These are phyloP conservation scores for Rhizophagus clarus DNA, from an alignment of 192 early-diverging fungal genomes.

Conservation along the genomic window DNA sequence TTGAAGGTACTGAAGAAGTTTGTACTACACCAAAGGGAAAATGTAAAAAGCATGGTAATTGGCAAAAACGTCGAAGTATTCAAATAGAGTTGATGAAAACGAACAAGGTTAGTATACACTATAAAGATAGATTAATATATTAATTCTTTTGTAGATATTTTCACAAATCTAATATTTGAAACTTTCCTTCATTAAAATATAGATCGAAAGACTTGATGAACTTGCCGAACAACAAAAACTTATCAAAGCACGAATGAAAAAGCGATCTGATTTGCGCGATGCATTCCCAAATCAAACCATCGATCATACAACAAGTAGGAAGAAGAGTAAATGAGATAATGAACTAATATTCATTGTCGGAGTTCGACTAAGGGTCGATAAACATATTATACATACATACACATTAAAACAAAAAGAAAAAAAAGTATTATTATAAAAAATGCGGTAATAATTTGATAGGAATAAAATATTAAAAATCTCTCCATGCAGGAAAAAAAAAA, in stretches of 20 bases:
- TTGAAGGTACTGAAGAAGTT: conserved; percentile 31
- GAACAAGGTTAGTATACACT: conserved; percentile 33
- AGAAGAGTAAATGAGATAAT: not conserved
- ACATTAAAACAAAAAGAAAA: not conserved
- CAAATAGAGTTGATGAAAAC: conserved; percentile 50
- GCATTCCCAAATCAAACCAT: conserved; percentile 52
- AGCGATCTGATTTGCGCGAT: conserved; percentile 43
- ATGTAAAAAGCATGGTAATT: conserved; percentile 52
- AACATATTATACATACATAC: not conserved
- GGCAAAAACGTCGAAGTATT: conserved; percentile 48
- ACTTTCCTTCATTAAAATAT: not conserved
- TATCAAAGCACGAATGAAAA: conserved; percentile 50
- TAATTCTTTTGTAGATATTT: conserved; percentile 7
- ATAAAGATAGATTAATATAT: not conserved
- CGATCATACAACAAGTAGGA: conserved; percentile 33
- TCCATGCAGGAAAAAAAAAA: not conserved
- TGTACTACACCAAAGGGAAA: conserved; percentile 39
- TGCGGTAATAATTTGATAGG: not conserved
- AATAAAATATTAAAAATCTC: not conserved
- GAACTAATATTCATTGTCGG: no score
- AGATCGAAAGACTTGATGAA: conserved; percentile 39
- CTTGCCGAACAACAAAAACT: conserved; percentile 41
- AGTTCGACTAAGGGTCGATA: not conserved
- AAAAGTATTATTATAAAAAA: not conserved
- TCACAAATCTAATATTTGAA: conserved; percentile 15